Percentiles rank a stretch among this genome's conserved stretches.
These are phyloP conservation scores for Elongisporangium undulatum DNA, from an alignment of 352 stramenopile genomes.

Conservation along the genomic window DNA sequence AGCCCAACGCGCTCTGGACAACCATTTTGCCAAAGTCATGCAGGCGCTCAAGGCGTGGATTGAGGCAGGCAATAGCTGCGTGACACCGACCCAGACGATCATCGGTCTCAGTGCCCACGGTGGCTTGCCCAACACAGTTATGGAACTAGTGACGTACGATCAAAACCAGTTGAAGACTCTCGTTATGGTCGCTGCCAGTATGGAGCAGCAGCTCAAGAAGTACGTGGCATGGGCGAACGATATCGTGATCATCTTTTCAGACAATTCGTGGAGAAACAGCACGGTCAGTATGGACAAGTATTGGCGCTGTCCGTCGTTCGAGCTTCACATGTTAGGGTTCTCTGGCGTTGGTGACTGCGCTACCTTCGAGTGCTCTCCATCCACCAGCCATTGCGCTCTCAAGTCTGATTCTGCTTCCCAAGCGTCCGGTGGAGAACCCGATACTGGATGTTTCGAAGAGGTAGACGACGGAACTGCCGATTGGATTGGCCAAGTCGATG, in stretches of 20 bases:
- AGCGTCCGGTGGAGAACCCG: no score
- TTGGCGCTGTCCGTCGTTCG: no score
- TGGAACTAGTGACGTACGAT: slow-evolving; percentile 18
- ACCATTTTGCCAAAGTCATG: slow-evolving; percentile 20
- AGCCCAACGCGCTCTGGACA: slow-evolving; percentile 16
- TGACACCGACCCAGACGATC: slow-evolving; percentile 14
- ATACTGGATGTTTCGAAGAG: no score
- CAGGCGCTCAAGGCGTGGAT: slow-evolving; percentile 9
- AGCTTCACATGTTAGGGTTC: no score
- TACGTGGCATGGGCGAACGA: slow-evolving; percentile 1
- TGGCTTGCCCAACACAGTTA: slow-evolving; percentile 15
- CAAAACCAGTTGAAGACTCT: neutral
- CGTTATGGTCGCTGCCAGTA: neutral
- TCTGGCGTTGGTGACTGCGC: no score
- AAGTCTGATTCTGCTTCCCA: no score
- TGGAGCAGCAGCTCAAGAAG: slow-evolving; percentile 2
- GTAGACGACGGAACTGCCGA: no score
- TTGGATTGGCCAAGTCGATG: no score
- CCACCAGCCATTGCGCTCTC: no score
- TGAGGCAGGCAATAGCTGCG: slow-evolving; percentile 11
- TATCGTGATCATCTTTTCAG: neutral
- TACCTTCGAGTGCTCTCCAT: no score
- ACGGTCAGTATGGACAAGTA: no score
- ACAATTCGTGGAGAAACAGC: no score
- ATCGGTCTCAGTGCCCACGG: slow-evolving; percentile 15